Conservation (phyloP, 2,329 filamentous ascomycete species). For the Fusarium sulawesiense region DNA sequence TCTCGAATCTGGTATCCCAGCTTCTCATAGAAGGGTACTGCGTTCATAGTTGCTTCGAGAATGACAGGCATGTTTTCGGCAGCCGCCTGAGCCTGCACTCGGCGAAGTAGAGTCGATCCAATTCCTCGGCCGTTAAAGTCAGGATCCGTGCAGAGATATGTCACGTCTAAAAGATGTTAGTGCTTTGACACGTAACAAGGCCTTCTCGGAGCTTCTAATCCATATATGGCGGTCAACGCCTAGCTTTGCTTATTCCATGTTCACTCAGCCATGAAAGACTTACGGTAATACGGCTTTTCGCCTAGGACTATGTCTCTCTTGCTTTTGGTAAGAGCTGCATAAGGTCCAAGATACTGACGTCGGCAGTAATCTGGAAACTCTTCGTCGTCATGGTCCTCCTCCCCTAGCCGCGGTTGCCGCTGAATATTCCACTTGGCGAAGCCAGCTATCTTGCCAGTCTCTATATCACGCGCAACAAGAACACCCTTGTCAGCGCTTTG, state of each 20-base stretch:
- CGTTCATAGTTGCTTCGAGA: constrained; percentile 54
- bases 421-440: constrained; percentile 54
- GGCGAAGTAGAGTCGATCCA: constrained; percentile 50
- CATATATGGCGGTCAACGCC: background rate
- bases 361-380: constrained; percentile 48
- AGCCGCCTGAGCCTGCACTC: constrained; percentile 50
- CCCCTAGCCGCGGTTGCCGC: constrained; percentile 23
- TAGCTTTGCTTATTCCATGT: background rate
- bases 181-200: constrained; percentile 1
- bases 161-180: constrained; percentile 48
- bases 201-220: background rate
- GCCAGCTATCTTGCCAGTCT: constrained; percentile 47
- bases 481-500: constrained; percentile 45
- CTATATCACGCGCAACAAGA: constrained; percentile 50
- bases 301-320: constrained; percentile 50
- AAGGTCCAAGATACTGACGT: constrained; percentile 50
- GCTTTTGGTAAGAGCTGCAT: constrained; percentile 47
- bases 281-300: constrained; percentile 51
- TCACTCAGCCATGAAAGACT: constrained; percentile 41
- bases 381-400: constrained; percentile 39
- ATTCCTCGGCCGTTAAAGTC: constrained; percentile 51
- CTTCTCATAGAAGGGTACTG: constrained; percentile 53
- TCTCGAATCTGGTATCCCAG: constrained; percentile 51
- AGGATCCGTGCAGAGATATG: constrained; percentile 55
- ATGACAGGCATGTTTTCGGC: constrained; percentile 51